phyloP scores from a whole-genome alignment of 2,329 filamentous ascomycete species.

The Huntiella savannae region DNA sequence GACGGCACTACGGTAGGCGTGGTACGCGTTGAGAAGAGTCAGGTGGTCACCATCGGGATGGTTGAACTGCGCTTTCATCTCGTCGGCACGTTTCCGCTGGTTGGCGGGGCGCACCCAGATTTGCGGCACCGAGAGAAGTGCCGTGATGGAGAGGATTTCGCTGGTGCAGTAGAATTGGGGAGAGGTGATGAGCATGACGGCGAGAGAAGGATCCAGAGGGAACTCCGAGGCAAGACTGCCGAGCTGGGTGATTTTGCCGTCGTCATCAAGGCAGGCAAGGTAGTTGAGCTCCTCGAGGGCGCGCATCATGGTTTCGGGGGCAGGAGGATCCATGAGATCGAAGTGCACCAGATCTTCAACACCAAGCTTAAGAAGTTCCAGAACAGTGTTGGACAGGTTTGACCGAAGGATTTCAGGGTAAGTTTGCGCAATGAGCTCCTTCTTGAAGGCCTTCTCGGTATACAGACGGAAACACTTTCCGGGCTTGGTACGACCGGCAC shows the following conservation, averaged over 20 bases:
- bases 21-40: constrained; percentile 92
- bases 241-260: constrained; percentile 75
- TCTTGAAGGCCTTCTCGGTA: constrained; percentile 89
- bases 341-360: constrained; percentile 94
- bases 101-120: constrained; percentile 77
- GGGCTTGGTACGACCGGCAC: constrained; percentile 93
- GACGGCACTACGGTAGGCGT: constrained; percentile 69
- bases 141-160: constrained; percentile 88
- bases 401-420: constrained; percentile 91
- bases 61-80: constrained; percentile 90
- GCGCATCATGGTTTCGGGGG: constrained; percentile 95
- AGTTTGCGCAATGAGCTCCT: constrained; percentile 92
- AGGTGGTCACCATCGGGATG: constrained; percentile 90
- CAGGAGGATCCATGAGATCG: constrained; percentile 94
- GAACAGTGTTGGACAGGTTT: constrained; percentile 82
- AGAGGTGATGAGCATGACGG: constrained; percentile 94
- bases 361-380: constrained; percentile 94
- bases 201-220: constrained; percentile 78
- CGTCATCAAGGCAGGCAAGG: constrained; percentile 85
- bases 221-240: constrained; percentile 85
- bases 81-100: constrained; percentile 77
- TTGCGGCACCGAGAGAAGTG: constrained; percentile 83
- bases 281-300: constrained; percentile 96
- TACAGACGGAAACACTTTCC: constrained; percentile 97
- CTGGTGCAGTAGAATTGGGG: constrained; percentile 98